phyloP scores from a whole-genome alignment of 345 rosid species.

The Combretum micranthum region DNA sequence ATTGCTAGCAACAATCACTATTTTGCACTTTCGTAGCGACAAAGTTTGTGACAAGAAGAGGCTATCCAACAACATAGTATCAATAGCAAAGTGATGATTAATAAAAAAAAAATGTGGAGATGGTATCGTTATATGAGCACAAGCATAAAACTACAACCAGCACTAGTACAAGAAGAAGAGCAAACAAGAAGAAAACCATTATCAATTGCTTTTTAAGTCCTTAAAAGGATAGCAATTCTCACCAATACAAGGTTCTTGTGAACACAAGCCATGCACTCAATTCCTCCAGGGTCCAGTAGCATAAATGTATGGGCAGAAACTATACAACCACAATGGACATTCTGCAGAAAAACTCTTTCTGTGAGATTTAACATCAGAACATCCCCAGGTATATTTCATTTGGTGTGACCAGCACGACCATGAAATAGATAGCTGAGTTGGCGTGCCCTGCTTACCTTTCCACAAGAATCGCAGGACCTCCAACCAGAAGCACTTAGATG shows the following conservation, averaged over 20 bases:
- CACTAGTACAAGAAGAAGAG: background rate
- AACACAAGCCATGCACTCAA: slow-evolving; percentile 71
- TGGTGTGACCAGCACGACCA: slow-evolving; percentile 1
- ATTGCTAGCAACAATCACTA: no score
- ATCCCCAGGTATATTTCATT: no score
- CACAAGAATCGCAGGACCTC: slow-evolving; percentile 87
- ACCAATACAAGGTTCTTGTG: slow-evolving; percentile 60
- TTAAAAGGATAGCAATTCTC: slow-evolving; percentile 20
- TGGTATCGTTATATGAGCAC: no score
- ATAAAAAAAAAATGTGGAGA: no score
- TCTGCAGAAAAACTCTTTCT: slow-evolving; percentile 37
- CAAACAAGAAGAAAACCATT: background rate
- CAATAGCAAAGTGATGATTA: no score
- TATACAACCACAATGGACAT: slow-evolving; percentile 91
- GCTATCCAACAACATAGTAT: no score
- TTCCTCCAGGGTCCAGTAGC: slow-evolving; percentile 89
- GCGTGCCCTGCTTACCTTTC: slow-evolving; percentile 53
- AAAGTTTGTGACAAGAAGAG: no score
- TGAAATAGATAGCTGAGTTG: slow-evolving; percentile 7
- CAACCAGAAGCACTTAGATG: slow-evolving; percentile 74
- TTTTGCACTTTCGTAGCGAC: no score
- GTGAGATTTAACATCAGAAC: slow-evolving; percentile 3
- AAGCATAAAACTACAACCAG: background rate
- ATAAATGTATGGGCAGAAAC: slow-evolving; percentile 49
- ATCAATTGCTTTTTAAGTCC: background rate